These are phyloP conservation scores for Ceratobasidium sp. DNA, from an alignment of 1,284 basidiomycete species.

Conservation along the genomic window DNA sequence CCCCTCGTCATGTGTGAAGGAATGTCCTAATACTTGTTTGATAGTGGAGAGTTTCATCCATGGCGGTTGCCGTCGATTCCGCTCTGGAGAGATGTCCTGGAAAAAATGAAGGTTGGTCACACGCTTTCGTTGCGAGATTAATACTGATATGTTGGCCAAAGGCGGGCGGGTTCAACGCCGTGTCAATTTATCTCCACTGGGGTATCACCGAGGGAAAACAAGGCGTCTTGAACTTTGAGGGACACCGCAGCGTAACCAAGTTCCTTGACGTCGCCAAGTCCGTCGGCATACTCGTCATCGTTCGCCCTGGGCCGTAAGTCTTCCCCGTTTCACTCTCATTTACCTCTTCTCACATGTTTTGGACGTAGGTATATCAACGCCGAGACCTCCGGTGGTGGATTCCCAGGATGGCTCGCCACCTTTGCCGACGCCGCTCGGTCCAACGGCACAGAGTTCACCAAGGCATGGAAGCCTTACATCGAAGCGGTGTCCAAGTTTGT, in stretches of 20 bases:
- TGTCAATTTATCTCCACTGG: conserved; percentile 44
- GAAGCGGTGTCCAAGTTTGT: conserved; percentile 8
- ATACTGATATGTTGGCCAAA: not conserved
- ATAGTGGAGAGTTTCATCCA: conserved; percentile 39
- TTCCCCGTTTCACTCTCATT: not conserved
- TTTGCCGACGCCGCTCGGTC: not conserved
- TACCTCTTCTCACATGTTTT: not conserved
- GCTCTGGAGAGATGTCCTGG: conserved; percentile 37
- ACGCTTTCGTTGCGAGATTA: not conserved
- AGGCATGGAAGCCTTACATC: conserved; percentile 38
- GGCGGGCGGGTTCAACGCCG: conserved; percentile 44
- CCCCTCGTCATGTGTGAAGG: not conserved
- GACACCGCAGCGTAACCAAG: conserved; percentile 31
- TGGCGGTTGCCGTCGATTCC: conserved; percentile 33
- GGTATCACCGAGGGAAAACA: conserved; percentile 43
- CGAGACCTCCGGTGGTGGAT: conserved; percentile 36
- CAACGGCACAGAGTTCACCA: conserved; percentile 25
- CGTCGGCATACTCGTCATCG: conserved; percentile 43
- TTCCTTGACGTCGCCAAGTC: conserved; percentile 44
- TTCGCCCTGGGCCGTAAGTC: conserved; percentile 41
- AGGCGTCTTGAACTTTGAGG: conserved; percentile 40
- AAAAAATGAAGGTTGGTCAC: conserved; percentile 31
- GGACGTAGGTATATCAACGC: conserved; percentile 37
- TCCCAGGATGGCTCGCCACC: conserved; percentile 38
- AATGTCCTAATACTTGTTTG: not conserved